phyloP scores from a whole-genome alignment of 805 yeast species.

The Starmerella potacharoeniae region DNA sequence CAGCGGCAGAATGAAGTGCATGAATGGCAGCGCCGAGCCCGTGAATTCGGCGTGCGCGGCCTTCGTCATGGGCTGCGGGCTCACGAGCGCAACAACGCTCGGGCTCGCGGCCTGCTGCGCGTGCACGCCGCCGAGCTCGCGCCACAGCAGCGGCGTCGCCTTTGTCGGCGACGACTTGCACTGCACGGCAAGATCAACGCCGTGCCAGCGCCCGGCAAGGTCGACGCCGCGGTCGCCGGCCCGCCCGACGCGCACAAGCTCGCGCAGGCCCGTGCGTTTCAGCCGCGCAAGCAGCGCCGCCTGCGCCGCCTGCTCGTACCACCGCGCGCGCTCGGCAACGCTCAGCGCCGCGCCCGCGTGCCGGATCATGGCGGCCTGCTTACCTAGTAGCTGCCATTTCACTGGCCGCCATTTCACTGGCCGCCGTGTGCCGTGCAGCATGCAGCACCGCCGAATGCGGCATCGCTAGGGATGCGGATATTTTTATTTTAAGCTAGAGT shows the following conservation, averaged over 20 bases:
- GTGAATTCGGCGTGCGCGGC: slow-evolving; percentile 12
- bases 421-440: too few species aligned
- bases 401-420: too few species aligned
- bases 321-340: slow-evolving; percentile 3
- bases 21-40: slow-evolving; percentile 5
- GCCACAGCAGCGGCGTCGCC: slow-evolving; percentile 10
- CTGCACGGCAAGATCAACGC: slow-evolving; percentile 10
- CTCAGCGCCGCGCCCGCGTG: not conserved
- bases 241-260: slow-evolving; percentile 8
- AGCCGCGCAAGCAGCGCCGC: not conserved
- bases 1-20: slow-evolving; percentile 12
- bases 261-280: not conserved
- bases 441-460: too few species aligned
- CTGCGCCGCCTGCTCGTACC: slow-evolving; percentile 6
- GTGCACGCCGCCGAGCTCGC: slow-evolving; percentile 13
- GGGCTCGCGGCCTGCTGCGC: not conserved
- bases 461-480: too few species aligned
- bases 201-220: slow-evolving; percentile 6
- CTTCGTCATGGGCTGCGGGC: slow-evolving; percentile 14
- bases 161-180: slow-evolving; percentile 9
- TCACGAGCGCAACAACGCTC: slow-evolving; percentile 7
- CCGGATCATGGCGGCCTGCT: not conserved
- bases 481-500: too few species aligned
- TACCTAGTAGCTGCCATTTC: not conserved
- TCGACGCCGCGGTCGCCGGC: slow-evolving; percentile 18